Conservation (phyloP, 164 flowering plant species). For the Platanus orientalis region DNA sequence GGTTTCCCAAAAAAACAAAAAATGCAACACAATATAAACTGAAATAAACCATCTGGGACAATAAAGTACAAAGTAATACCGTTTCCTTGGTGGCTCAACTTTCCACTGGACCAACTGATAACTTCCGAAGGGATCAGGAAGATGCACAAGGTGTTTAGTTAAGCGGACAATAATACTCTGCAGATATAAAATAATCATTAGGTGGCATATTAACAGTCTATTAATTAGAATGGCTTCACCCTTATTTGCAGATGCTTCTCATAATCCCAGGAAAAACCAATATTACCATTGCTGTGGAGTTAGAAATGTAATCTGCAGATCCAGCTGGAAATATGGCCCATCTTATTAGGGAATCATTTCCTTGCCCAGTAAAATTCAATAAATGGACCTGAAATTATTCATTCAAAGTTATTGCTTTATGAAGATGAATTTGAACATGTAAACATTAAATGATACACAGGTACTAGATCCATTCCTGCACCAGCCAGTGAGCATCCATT, state of each 20-base stretch:
- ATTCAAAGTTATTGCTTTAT: neutral
- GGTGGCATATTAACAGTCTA: too few relatives aligned
- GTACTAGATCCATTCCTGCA: constrained; percentile 1
- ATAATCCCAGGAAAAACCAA: constrained; percentile 1
- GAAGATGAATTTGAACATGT: neutral
- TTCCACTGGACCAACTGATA: constrained; percentile 61
- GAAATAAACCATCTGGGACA: neutral
- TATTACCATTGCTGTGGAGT: constrained; percentile 57
- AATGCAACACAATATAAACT: neutral
- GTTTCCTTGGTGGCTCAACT: constrained; percentile 39
- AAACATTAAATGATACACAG: neutral
- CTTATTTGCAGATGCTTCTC: neutral
- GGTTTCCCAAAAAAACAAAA: neutral
- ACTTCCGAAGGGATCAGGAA: constrained; percentile 61
- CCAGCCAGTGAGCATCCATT: neutral
- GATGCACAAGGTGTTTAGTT: constrained; percentile 48
- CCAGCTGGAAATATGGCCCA: constrained; percentile 61
- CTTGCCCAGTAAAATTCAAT: constrained; percentile 44
- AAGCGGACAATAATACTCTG: constrained; percentile 59
- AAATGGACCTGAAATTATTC: constrained; percentile 57
- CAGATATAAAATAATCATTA: constrained; percentile 6
- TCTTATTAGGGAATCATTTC: constrained; percentile 44
- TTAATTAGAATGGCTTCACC: neutral
- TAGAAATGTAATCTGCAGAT: constrained; percentile 44
- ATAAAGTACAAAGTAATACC: constrained; percentile 28